These are phyloP conservation scores for Fusarium dimerum DNA, from an alignment of 2,329 filamentous ascomycete species.

Conservation along the genomic window DNA sequence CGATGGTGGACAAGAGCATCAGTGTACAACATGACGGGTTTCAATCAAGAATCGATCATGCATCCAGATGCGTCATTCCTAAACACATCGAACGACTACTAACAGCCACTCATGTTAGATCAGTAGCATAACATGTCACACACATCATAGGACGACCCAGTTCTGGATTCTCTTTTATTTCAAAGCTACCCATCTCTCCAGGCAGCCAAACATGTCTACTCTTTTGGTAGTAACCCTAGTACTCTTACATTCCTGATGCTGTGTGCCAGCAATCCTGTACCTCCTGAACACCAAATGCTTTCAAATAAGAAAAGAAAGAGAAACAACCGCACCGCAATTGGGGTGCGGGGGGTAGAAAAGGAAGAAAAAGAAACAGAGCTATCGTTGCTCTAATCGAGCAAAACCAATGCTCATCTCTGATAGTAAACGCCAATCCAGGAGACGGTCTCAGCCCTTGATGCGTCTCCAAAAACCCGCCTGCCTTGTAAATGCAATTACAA, in stretches of 20 bases:
- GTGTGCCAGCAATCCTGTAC: conserved; percentile 12
- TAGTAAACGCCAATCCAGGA: conserved; percentile 36
- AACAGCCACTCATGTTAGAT: too few species aligned
- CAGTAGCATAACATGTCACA: too few species aligned
- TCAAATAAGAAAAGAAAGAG: background rate
- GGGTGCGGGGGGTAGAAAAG: background rate
- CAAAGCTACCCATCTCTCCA: conserved; percentile 12
- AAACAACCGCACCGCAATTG: background rate
- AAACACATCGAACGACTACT: too few species aligned
- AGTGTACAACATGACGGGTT: too few species aligned
- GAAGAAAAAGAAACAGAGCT: too few species aligned
- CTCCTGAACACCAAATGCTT: conserved; percentile 7
- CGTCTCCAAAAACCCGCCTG: conserved; percentile 38
- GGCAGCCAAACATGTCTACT: conserved; percentile 5
- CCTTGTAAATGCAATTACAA: conserved; percentile 26
- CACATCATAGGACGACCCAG: too few species aligned
- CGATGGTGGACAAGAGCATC: too few species aligned
- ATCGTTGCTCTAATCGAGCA: conserved; percentile 5
- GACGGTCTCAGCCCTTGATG: conserved; percentile 60
- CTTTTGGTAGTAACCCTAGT: conserved; percentile 16
- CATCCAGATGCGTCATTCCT: too few species aligned
- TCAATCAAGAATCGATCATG: too few species aligned
- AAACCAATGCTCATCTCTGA: conserved; percentile 2
- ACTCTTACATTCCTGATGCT: conserved; percentile 17
- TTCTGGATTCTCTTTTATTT: too few species aligned